Base-by-base conservation (phyloP, 163 green algal species). In the Scenedesmus sp. region DNA sequence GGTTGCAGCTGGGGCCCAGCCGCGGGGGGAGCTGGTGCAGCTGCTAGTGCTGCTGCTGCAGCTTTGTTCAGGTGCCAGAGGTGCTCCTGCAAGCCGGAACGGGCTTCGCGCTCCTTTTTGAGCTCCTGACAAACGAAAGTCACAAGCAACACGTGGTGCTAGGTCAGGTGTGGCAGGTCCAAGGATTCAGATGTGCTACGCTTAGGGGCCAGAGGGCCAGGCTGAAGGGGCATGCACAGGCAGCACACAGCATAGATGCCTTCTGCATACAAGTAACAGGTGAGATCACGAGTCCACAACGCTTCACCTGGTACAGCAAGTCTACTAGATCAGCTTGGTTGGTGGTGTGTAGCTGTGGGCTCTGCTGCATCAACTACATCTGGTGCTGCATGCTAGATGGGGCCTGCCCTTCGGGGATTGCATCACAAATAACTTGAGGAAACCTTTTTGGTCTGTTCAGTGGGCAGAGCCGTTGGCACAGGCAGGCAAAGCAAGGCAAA, bases 41-140 rank as follows among this genome's bases (percentile, higher is more conserved):
- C 79, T 85, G 79, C 26, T 64, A n/a, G 10, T 16, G 54, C 54
- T 60, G 81, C 18, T 67, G 4, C 23, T 67, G 81, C 52, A 66
- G 46, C 52, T 54, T 16, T 26, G 16, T 26, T 87, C 0, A 64
- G 46, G 2, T 89, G 13, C 84, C 54, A 85, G 16, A 91, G 87
- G 57, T 86, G 56, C 57, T 91, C 16, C 74, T 91, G 87, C 56
- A 91, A 54, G 20, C 56, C 74, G 8, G 87, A 56, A 60, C 67
- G 52, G 5, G 64, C 66, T 56, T 70, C 70, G 1, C 86, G 67
- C 62, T 90, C 86, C 46, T 70, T 54, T 20, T 70, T 83, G 9
- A 90, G 86, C 70, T 90, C 86, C 86, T 90, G 55, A 13, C 26
- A 46, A 46, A 46, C 66, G 2, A 57, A 23, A 8, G 2, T 60